These are phyloP conservation scores for Saccharomycopsis guyanensis DNA, from an alignment of 805 yeast species.

Conservation along the genomic window DNA sequence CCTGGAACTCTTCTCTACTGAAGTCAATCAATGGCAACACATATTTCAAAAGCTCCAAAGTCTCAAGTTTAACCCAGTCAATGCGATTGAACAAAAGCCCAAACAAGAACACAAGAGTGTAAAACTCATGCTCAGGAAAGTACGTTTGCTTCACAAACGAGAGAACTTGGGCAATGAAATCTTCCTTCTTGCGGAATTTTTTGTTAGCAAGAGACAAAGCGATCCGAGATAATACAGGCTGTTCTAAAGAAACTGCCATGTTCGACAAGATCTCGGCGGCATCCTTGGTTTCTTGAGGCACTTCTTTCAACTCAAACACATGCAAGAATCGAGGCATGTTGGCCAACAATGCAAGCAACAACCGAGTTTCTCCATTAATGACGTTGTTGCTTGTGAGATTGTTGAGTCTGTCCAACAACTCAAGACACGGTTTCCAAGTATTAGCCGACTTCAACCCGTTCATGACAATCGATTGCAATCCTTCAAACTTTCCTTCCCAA, in stretches of 20 bases:
- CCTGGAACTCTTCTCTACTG: constrained; percentile 68
- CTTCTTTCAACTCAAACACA: constrained; percentile 55
- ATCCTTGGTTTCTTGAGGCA: constrained; percentile 41
- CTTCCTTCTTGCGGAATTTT: constrained; percentile 83
- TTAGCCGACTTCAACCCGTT: constrained; percentile 78
- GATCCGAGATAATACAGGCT: constrained; percentile 59
- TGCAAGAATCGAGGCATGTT: constrained; percentile 81
- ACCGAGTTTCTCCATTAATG: constrained; percentile 62
- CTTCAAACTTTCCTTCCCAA: constrained; percentile 94
- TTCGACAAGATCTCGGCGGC: constrained; percentile 51
- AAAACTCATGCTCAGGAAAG: constrained; percentile 70
- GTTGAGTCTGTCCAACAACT: constrained; percentile 65
- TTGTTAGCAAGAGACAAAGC: constrained; percentile 68
- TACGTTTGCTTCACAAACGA: constrained; percentile 59
- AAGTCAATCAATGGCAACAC: constrained; percentile 74
- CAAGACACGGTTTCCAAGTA: constrained; percentile 70
- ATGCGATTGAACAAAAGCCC: constrained; percentile 74
- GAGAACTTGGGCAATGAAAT: constrained; percentile 75
- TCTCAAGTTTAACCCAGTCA: constrained; percentile 73
- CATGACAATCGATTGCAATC: constrained; percentile 71
- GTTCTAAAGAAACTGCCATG: constrained; percentile 52
- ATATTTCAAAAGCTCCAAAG: constrained; percentile 66
- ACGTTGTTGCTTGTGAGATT: constrained; percentile 63
- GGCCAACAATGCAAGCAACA: constrained; percentile 64
- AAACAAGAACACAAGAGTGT: constrained; percentile 62